A percentile compares a stretch with the other conserved stretches of the same genome.
phyloP scores from a whole-genome alignment of 2,329 filamentous ascomycete genomes.

The Septoria linicola region DNA sequence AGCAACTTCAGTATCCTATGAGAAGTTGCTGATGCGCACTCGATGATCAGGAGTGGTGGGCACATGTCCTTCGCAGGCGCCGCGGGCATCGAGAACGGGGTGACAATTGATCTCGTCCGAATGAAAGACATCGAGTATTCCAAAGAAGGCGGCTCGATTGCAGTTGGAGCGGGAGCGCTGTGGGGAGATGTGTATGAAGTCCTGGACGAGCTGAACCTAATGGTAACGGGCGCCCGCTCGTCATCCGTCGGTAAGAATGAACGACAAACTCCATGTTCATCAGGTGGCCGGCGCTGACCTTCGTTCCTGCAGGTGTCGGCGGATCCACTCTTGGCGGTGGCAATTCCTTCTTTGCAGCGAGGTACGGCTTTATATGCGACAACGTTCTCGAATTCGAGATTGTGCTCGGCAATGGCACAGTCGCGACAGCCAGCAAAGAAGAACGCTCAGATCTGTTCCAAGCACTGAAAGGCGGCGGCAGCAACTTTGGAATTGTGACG shows the following conservation, averaged over 20 bases:
- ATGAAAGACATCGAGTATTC: constrained; percentile 22
- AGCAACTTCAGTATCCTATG: too few species aligned
- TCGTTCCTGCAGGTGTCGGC: constrained; percentile 22
- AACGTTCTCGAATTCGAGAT: constrained; percentile 32
- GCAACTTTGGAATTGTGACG: constrained; percentile 31
- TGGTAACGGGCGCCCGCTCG: constrained; percentile 26
- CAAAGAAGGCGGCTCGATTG: constrained; percentile 19
- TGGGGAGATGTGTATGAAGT: constrained; percentile 23
- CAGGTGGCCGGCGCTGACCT: too few species aligned
- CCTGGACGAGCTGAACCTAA: constrained; percentile 17
- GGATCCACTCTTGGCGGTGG: constrained; percentile 35
- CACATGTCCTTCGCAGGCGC: constrained; percentile 28
- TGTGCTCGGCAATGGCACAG: constrained; percentile 28
- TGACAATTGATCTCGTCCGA: constrained; percentile 29
- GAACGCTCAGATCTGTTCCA: constrained; percentile 27
- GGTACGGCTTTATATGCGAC: constrained; percentile 32
- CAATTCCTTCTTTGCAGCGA: constrained; percentile 30
- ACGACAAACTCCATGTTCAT: not conserved
- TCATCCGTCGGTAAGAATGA: constrained; percentile 23
- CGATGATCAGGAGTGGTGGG: constrained; percentile 26
- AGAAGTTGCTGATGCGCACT: too few species aligned
- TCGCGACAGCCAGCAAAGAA: constrained; percentile 25
- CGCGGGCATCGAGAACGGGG: constrained; percentile 27
- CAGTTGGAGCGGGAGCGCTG: constrained; percentile 39
- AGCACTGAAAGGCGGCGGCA: constrained; percentile 27